Conservation (phyloP, 2,329 filamentous ascomycete species). For the Fusarium sterilihyphosum region DNA sequence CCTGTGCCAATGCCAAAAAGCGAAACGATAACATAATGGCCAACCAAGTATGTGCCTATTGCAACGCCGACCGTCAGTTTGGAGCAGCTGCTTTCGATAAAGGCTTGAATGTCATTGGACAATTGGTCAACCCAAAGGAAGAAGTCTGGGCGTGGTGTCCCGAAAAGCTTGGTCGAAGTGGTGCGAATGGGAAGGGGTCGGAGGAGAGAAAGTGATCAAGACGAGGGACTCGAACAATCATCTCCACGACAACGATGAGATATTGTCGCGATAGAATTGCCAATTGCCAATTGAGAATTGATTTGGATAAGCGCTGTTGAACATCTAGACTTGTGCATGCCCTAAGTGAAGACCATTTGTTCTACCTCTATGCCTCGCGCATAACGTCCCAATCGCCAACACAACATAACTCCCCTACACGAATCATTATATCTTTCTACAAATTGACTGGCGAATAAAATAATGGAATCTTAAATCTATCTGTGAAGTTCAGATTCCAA, state of each 20-base stretch:
- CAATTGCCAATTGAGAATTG: fast-evolving
- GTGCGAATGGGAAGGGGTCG: too few relatives aligned
- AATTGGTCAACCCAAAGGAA: neutral
- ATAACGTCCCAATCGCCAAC: neutral
- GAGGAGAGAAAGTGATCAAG: neutral
- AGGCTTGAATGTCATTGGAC: neutral
- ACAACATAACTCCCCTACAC: fast-evolving
- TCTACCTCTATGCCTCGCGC: neutral
- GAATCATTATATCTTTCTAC: fast-evolving
- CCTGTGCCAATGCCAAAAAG: neutral
- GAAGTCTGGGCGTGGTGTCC: neutral
- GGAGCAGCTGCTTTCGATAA: neutral
- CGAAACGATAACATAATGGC: neutral
- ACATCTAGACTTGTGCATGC: neutral
- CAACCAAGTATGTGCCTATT: neutral
- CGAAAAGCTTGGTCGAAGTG: neutral
- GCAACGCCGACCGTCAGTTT: too few relatives aligned
- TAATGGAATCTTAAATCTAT: fast-evolving
- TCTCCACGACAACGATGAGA: fast-evolving
- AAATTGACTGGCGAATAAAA: fast-evolving
- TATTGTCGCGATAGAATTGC: fast-evolving
- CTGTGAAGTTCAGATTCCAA: fast-evolving
- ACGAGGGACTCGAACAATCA: neutral
- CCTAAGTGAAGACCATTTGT: neutral
- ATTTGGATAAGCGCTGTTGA: fast-evolving